A percentile compares a stretch with the other conserved stretches of the same genome.
phyloP scores from a whole-genome alignment of 106 monocot genomes.

The Platanthera guangdongensis region DNA sequence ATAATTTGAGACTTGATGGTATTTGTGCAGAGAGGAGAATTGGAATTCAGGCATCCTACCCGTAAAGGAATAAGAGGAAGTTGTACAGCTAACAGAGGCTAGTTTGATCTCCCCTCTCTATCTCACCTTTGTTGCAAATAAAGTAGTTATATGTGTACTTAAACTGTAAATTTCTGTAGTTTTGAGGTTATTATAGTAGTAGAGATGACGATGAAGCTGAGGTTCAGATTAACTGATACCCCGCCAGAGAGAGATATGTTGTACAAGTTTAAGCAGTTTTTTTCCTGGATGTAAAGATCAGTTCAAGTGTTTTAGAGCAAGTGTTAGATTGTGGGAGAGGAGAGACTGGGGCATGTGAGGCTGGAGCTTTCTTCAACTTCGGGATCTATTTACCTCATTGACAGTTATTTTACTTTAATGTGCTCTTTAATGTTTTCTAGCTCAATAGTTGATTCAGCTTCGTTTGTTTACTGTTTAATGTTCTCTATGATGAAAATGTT shows the following conservation, averaged over 20 bases:
- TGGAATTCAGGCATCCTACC: slow-evolving; percentile 22
- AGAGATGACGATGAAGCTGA: slow-evolving; percentile 6
- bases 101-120: slow-evolving; percentile 10
- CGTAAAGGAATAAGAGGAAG: slow-evolving; percentile 9
- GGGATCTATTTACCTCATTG: slow-evolving; percentile 5
- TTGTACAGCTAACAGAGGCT: slow-evolving; percentile 48
- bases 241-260: slow-evolving; percentile 10
- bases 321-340: slow-evolving; percentile 18
- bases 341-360: slow-evolving; percentile 2
- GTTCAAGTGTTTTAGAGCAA: slow-evolving; percentile 8
- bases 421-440: background rate
- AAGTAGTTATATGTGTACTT: slow-evolving; percentile 19
- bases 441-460: no score
- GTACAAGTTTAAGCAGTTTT: slow-evolving; percentile 13
- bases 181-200: slow-evolving; percentile 10
- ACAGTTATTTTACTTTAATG: background rate
- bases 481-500: no score
- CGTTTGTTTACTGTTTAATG: no score
- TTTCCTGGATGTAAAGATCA: slow-evolving; percentile 17
- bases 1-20: background rate
- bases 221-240: slow-evolving; percentile 9
- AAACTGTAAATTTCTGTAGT: slow-evolving; percentile 38
- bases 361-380: slow-evolving; percentile 8
- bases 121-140: slow-evolving; percentile 26
- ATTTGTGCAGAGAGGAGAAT: slow-evolving; percentile 30